phyloP scores from a whole-genome alignment of 2,329 filamentous ascomycete genomes.

The Aspergillus calidoustus region DNA sequence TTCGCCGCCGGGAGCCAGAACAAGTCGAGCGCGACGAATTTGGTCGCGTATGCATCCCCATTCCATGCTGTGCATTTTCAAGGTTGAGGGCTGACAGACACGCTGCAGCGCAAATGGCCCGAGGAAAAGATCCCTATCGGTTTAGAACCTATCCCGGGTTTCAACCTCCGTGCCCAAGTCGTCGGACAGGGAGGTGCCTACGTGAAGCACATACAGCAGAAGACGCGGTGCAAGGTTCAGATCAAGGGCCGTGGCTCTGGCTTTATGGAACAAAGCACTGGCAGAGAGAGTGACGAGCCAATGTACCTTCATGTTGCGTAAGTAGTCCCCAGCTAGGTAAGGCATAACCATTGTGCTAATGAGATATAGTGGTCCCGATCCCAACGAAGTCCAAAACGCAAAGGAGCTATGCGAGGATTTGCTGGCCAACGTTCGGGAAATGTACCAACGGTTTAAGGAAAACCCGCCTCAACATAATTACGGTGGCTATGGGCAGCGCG shows the following conservation, averaged over 20 bases:
- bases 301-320: slow-evolving; percentile 97
- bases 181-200: slow-evolving; percentile 93
- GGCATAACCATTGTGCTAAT: slow-evolving; percentile 36
- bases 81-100: slow-evolving; percentile 23
- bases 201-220: slow-evolving; percentile 96
- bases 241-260: slow-evolving; percentile 97
- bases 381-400: slow-evolving; percentile 81
- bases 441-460: slow-evolving; percentile 90
- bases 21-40: slow-evolving; percentile 87
- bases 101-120: slow-evolving; percentile 88
- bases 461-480: slow-evolving; percentile 71
- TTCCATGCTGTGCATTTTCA: neutral
- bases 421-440: slow-evolving; percentile 80
- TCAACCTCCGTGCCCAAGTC: slow-evolving; percentile 94
- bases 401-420: slow-evolving; percentile 90
- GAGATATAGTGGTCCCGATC: slow-evolving; percentile 74
- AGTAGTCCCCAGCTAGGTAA: slow-evolving; percentile 19
- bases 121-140: slow-evolving; percentile 92
- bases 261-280: slow-evolving; percentile 88
- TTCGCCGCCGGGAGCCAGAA: slow-evolving; percentile 79
- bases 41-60: slow-evolving; percentile 68
- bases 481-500: slow-evolving; percentile 61
- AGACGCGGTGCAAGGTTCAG: slow-evolving; percentile 93
- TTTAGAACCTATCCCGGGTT: slow-evolving; percentile 88
- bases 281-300: slow-evolving; percentile 86